These are phyloP conservation scores for Kwoniella dendrophila DNA, from an alignment of 768 basidiomycete genomes.

Conservation along the genomic window DNA sequence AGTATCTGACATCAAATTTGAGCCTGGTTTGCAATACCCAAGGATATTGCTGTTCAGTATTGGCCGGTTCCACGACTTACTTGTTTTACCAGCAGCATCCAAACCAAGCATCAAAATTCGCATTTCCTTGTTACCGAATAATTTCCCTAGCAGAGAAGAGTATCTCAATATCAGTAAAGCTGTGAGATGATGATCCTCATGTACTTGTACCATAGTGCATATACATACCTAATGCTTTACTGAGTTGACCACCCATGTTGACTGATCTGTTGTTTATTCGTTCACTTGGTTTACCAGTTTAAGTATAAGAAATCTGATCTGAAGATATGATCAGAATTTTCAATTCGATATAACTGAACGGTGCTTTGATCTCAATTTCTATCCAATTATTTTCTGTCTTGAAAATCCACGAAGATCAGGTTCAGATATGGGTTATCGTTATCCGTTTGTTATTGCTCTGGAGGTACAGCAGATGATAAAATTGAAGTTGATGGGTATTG, in stretches of 20 bases:
- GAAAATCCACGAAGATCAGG: no score
- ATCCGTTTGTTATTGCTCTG: no score
- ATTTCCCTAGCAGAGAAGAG: conserved; percentile 64
- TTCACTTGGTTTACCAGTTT: not conserved
- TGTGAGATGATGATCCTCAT: not conserved
- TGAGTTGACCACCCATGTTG: conserved; percentile 52
- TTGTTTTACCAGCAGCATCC: conserved; percentile 98
- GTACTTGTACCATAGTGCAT: not conserved
- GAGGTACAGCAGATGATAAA: not conserved
- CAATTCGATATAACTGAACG: no score
- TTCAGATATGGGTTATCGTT: no score
- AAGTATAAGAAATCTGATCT: no score
- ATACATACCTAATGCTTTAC: conserved; percentile 53
- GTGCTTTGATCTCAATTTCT: no score
- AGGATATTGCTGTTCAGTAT: not conserved
- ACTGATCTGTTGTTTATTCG: not conserved
- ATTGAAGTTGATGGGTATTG: not conserved
- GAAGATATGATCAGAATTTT: no score
- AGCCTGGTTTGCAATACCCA: conserved; percentile 1
- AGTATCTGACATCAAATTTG: no score
- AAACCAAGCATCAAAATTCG: conserved; percentile 92
- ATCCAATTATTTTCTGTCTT: no score
- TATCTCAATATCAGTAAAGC: not conserved
- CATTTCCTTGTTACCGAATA: conserved; percentile 99
- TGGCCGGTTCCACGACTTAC: conserved; percentile 64